These are phyloP conservation scores for Candolleomyces aberdarensis DNA, from an alignment of 768 basidiomycete species.

Conservation along the genomic window DNA sequence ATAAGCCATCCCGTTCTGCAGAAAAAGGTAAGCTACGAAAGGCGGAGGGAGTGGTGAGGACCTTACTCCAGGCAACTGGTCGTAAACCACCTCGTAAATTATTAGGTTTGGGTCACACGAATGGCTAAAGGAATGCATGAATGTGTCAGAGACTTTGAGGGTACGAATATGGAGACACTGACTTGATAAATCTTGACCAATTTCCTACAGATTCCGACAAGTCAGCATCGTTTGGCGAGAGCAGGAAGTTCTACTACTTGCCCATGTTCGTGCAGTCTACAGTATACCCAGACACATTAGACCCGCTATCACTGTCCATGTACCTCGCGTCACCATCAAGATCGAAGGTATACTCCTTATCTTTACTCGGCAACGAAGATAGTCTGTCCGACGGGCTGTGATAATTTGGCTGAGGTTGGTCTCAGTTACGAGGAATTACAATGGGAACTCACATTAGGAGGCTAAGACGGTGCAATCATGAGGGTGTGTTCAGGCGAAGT, in stretches of 20 bases:
- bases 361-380: slow-evolving; percentile 34
- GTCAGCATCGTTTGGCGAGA: neutral
- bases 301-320: slow-evolving; percentile 23
- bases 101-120: slow-evolving; percentile 61
- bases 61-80: slow-evolving; percentile 54
- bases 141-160: slow-evolving; percentile 27
- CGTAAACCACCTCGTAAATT: slow-evolving; percentile 59
- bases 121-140: slow-evolving; percentile 64
- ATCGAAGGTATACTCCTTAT: slow-evolving; percentile 55
- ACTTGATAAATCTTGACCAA: slow-evolving; percentile 79
- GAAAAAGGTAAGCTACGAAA: neutral
- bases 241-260: slow-evolving; percentile 27
- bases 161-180: slow-evolving; percentile 17
- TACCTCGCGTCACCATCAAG: slow-evolving; percentile 54
- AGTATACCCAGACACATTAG: slow-evolving; percentile 37
- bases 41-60: neutral
- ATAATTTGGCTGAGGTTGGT: neutral
- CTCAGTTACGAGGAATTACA: neutral
- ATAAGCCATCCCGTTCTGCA: slow-evolving; percentile 57
- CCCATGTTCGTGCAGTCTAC: slow-evolving; percentile 56
- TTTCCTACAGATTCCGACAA: slow-evolving; percentile 45
- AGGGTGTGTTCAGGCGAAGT: neutral
- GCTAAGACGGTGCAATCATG: slow-evolving; percentile 21
- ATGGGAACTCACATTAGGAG: slow-evolving; percentile 39
- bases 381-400: slow-evolving; percentile 39